phyloP scores from a whole-genome alignment of 1,284 basidiomycete genomes.

The Pyrrhoderma lamaoense region DNA sequence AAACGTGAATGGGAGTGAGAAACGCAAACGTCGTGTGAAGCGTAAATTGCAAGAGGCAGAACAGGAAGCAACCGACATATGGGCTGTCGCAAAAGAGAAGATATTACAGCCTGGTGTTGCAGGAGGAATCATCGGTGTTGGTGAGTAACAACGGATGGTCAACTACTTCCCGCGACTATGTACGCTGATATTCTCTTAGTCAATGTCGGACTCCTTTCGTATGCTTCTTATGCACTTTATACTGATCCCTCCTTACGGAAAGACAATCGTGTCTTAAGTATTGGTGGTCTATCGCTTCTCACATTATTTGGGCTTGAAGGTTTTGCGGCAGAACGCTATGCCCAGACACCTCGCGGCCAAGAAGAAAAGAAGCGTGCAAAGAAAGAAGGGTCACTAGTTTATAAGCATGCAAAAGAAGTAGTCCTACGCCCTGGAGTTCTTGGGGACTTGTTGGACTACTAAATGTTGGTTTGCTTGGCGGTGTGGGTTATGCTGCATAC shows the following conservation, averaged over 20 bases:
- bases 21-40: conserved; percentile 20
- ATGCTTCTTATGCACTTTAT: conserved; percentile 60
- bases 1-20: conserved; percentile 8
- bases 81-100: conserved; percentile 51
- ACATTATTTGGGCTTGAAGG: conserved; percentile 57
- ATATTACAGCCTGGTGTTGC: conserved; percentile 63
- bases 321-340: conserved; percentile 56
- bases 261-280: conserved; percentile 49
- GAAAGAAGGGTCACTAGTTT: conserved; percentile 55
- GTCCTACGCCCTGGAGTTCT: conserved; percentile 63
- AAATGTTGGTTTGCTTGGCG: conserved; percentile 62
- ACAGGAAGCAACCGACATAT: conserved; percentile 45
- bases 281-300: conserved; percentile 46
- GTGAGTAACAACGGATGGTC: background rate
- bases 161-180: background rate
- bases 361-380: conserved; percentile 51
- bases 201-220: conserved; percentile 64
- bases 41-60: conserved; percentile 42
- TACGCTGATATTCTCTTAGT: conserved; percentile 33
- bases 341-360: conserved; percentile 51
- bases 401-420: conserved; percentile 51
- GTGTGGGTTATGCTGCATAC: conserved; percentile 65
- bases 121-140: conserved; percentile 63
- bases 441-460: conserved; percentile 58
- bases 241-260: conserved; percentile 55